Evolutionary conservation across 1,284 basidiomycete species (phyloP).

Genomic region (Fomitopsis palustris): DNA sequence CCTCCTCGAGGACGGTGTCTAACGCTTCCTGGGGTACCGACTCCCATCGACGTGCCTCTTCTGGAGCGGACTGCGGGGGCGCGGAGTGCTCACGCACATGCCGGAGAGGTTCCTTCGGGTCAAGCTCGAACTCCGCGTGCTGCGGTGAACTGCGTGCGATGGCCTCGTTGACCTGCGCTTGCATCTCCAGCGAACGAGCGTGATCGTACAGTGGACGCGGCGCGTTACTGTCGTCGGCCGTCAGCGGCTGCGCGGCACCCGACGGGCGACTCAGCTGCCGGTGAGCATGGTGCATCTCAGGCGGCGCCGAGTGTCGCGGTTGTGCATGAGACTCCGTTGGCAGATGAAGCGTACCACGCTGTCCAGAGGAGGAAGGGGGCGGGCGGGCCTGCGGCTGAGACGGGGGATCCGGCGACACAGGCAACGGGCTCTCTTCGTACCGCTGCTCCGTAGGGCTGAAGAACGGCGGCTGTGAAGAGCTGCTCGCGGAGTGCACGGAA

Average conservation of each 20-base stretch:
- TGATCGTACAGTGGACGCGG: neutral
- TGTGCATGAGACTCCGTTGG: neutral
- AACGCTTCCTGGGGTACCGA: constrained; percentile 11
- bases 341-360: neutral
- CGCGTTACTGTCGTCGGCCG: constrained; percentile 27
- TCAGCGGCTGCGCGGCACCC: constrained; percentile 26
- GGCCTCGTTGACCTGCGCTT: constrained; percentile 1
- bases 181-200: neutral
- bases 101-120: constrained; percentile 38
- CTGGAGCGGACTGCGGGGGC: constrained; percentile 7
- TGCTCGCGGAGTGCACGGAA: constrained; percentile 10
- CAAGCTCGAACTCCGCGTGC: constrained; percentile 35
- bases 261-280: constrained; percentile 28
- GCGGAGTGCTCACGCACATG: constrained; percentile 29
- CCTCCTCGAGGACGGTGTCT: constrained; percentile 22
- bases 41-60: constrained; percentile 15
- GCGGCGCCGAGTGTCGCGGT: constrained; percentile 43
- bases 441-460: constrained; percentile 40
- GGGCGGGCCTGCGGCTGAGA: neutral
- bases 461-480: constrained; percentile 19
- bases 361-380: neutral
- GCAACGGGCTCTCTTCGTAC: constrained; percentile 37
- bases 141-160: constrained; percentile 4
- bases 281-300: constrained; percentile 42
- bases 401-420: constrained; percentile 15